A percentile compares a stretch with the other conserved stretches of the same genome.
Conservation (phyloP, 257 asterid genomes). For the Rubia yunnanensis region DNA sequence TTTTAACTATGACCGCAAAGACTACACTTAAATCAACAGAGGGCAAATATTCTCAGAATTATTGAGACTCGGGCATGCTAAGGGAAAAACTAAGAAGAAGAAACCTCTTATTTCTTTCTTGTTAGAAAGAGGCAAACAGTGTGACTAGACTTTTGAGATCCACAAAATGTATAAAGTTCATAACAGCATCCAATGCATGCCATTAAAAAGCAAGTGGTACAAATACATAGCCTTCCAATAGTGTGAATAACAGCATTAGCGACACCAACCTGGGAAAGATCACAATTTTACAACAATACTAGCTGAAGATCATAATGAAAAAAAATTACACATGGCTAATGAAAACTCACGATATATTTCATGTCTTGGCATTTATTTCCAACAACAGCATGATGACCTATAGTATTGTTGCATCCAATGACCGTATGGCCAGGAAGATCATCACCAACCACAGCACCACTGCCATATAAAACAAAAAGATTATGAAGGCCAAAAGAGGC, state of each 20-base stretch:
- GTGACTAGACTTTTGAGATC: not conserved
- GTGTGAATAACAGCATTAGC: not conserved
- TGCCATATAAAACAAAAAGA: slow-evolving; percentile 17
- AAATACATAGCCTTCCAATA: not conserved
- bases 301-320: not conserved
- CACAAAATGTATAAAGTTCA: not conserved
- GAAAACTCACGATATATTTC: slow-evolving; percentile 62
- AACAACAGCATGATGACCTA: slow-evolving; percentile 89
- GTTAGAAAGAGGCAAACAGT: not conserved
- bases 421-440: slow-evolving; percentile 81
- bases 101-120: not conserved
- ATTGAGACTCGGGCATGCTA: not conserved
- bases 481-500: not conserved
- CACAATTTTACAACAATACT: not conserved
- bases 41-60: not conserved
- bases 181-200: not conserved
- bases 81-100: not conserved
- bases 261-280: not conserved
- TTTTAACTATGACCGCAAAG: not conserved
- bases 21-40: not conserved
- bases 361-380: slow-evolving; percentile 87
- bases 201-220: not conserved
- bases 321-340: not conserved
- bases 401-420: slow-evolving; percentile 61
- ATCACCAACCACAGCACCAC: slow-evolving; percentile 93